Evolutionary conservation across 139 green algal genomes (phyloP), one percentile per base, ranked within the genome.

Genomic region (Closterium sp.): DNA sequence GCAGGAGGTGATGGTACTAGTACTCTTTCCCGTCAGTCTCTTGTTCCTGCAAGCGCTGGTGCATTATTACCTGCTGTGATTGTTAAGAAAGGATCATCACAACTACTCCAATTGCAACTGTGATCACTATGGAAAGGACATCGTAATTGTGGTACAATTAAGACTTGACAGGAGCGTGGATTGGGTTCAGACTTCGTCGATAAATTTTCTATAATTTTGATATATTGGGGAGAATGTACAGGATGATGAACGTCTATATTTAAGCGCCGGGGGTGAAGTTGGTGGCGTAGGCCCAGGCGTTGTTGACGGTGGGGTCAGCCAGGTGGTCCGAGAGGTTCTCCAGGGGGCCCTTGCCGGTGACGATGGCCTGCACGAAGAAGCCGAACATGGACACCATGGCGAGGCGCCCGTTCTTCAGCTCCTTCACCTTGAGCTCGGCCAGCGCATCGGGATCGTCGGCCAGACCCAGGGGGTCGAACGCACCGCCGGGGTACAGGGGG

Each of bases 381-480:
- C 96, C 96, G 87, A 97, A 94, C 90, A 96, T 95, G 84, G 90
- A 95, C 86, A 94, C 89, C 96, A 97, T 99, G 43, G 97, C 97
- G 64, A 97, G 91, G 34, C 96, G 93, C 19, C 97, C 98, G 93
- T 99, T 99, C 95, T 86, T 86, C 83, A 87, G 99, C 95, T 96
- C 99, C 98, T 93, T 99, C 98, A n/a, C 95, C 94, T 98, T 97
- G 32, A 99, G 87, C 95, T 97, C 96, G 87, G 96, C 94, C 87
- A 97, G 96, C 43, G 96, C 96, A 91, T 98, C 96, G 90, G 97
- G 97, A 96, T 99, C 97, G 95, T 99, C 97, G 95, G 97, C 97
- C 92, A 98, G 97, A 85, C 64, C 87, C 25, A 93, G 91, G 32
- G 97, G 97, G 96, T 99, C 97, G 90, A 97, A 97, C 21, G n/a